Evolutionary conservation across 2,329 filamentous ascomycete genomes (phyloP).

Genomic region (Aspergillus tanneri): DNA sequence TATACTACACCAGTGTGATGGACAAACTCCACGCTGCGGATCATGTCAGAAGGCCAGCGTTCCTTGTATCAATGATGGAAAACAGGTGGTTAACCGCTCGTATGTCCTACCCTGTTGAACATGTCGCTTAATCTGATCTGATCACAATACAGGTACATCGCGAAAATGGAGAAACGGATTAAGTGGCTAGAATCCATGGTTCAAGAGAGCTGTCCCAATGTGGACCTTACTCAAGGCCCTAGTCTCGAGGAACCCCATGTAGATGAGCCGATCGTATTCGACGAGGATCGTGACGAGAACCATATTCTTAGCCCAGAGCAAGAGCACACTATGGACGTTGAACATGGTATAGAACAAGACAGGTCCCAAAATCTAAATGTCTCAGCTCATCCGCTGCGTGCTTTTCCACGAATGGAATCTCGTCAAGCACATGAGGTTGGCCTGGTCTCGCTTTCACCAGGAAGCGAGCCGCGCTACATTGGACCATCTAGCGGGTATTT

Average conservation of each 20-base stretch:
- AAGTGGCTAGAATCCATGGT: constrained; percentile 51
- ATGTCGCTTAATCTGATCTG: not conserved
- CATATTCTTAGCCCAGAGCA: constrained; percentile 1
- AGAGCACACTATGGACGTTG: not conserved
- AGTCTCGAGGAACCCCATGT: constrained; percentile 7
- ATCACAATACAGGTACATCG: constrained; percentile 31
- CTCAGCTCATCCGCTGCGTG: not conserved
- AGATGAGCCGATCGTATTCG: not conserved
- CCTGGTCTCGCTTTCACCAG: constrained; percentile 51
- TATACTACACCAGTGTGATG: constrained; percentile 43
- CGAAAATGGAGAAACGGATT: constrained; percentile 44
- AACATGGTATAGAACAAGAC: not conserved
- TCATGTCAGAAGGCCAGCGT: constrained; percentile 47
- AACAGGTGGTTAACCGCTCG: constrained; percentile 46
- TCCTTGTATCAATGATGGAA: constrained; percentile 48
- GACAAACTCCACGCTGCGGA: constrained; percentile 44
- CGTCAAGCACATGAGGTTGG: constrained; percentile 53
- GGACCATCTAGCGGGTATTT: constrained; percentile 59
- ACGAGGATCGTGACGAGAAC: not conserved
- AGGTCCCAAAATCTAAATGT: not conserved
- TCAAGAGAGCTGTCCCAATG: constrained; percentile 42
- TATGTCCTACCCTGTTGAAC: constrained; percentile 20
- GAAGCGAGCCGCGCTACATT: constrained; percentile 52
- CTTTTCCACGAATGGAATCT: constrained; percentile 1
- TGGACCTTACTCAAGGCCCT: constrained; percentile 39